phyloP scores from a whole-genome alignment of 1,139 yeast species.

The Geotrichum histeridarum region DNA sequence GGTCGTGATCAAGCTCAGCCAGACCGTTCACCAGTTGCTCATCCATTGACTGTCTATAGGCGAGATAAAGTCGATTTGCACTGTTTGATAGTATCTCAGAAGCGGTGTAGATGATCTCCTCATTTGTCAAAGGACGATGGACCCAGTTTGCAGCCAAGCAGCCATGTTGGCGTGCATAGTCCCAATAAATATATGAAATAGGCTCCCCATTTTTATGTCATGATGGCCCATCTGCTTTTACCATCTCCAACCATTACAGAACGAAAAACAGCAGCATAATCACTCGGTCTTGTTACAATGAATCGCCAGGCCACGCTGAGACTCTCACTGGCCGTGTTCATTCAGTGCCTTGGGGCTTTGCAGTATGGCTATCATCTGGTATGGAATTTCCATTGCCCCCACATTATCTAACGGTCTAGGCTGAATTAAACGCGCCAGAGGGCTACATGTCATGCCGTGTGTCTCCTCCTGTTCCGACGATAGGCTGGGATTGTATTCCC shows the following conservation, averaged over 20 bases:
- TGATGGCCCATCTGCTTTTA: too few relatives aligned
- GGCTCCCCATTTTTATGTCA: too few relatives aligned
- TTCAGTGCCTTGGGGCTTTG: slow-evolving; percentile 67
- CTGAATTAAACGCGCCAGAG: slow-evolving; percentile 83
- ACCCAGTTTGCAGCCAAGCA: too few relatives aligned
- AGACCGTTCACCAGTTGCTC: not conserved
- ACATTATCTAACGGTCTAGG: slow-evolving; percentile 28
- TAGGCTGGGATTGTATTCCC: slow-evolving; percentile 49
- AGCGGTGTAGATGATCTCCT: too few relatives aligned
- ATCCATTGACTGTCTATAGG: not conserved
- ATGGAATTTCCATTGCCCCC: slow-evolving; percentile 15
- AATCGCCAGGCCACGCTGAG: not conserved
- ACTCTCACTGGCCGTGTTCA: slow-evolving; percentile 27
- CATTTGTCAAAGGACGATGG: too few relatives aligned
- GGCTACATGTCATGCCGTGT: slow-evolving; percentile 52
- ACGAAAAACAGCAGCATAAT: too few relatives aligned
- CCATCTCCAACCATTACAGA: too few relatives aligned
- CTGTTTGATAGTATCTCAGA: too few relatives aligned
- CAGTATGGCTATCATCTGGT: slow-evolving; percentile 84
- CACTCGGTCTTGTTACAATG: not conserved
- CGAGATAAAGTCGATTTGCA: too few relatives aligned
- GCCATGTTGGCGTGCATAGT: too few relatives aligned
- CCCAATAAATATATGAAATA: too few relatives aligned
- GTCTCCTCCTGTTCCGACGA: slow-evolving; percentile 29
- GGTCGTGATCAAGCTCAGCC: not conserved